phyloP scores from a whole-genome alignment of 2,329 filamentous ascomycete species.

The Lasiodiplodia theobromae region DNA sequence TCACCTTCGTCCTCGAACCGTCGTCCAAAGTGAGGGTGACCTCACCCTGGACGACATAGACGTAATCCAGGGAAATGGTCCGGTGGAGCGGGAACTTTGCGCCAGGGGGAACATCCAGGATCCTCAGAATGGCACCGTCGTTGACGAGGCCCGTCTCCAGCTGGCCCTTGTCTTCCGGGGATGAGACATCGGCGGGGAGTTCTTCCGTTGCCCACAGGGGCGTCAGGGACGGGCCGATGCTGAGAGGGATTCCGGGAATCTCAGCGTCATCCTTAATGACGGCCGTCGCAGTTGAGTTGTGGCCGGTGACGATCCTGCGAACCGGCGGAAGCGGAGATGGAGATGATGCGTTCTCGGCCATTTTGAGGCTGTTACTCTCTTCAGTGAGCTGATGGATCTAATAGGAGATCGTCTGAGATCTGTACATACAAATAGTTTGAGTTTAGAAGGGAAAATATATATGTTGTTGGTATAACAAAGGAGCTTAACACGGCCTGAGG shows the following conservation, averaged over 20 bases:
- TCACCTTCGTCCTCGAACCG: constrained; percentile 10
- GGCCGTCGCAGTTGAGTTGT: not conserved
- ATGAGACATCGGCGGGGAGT: constrained; percentile 4
- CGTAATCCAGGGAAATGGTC: not conserved
- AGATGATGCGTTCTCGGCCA: not conserved
- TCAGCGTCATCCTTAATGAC: not conserved
- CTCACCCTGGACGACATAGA: constrained; percentile 4
- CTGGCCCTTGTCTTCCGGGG: not conserved
- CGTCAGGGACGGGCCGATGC: not conserved
- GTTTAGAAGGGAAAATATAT: not conserved
- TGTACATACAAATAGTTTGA: not conserved
- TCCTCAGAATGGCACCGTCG: not conserved
- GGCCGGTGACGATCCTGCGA: not conserved
- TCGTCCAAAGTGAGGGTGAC: constrained; percentile 1
- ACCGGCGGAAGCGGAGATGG: not conserved
- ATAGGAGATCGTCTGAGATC: not conserved
- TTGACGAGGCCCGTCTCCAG: not conserved
- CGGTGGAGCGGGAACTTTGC: constrained; percentile 3
- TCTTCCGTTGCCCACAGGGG: not conserved
- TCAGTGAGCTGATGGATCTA: not conserved
- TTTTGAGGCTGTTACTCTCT: not conserved
- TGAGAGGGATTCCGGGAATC: not conserved
- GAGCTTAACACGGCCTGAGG: not conserved
- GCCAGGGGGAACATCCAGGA: not conserved
- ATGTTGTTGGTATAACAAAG: not conserved